A percentile compares a stretch with the other conserved stretches of the same genome.
Evolutionary conservation across 78 protist species (phyloP).

Genomic region (Dictyostelium firmibasis): DNA sequence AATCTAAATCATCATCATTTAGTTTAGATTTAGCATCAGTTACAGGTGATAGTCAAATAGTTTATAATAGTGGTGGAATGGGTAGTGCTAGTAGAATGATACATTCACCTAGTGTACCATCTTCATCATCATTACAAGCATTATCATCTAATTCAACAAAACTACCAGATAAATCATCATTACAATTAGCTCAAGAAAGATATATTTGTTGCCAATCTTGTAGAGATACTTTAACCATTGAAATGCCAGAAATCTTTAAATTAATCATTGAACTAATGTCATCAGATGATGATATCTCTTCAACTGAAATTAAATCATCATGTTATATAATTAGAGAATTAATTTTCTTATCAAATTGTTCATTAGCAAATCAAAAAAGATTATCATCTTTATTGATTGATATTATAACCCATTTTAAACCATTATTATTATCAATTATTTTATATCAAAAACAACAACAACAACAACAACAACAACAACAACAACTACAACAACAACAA

Average conservation of each 20-base stretch:
- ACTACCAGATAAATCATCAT: conserved; percentile 41
- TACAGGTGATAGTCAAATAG: not conserved
- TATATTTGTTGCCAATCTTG: conserved; percentile 49
- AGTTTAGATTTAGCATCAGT: conserved; percentile 34
- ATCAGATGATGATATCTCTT: conserved; percentile 29
- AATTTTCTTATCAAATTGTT: conserved; percentile 34
- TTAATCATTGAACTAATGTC: conserved; percentile 61
- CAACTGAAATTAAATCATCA: conserved; percentile 43
- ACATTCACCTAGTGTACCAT: not conserved
- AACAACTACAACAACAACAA: not conserved
- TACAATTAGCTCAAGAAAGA: conserved; percentile 54
- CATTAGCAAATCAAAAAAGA: conserved; percentile 37
- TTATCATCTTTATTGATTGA: conserved; percentile 35
- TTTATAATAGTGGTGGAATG: not conserved
- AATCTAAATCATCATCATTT: not conserved
- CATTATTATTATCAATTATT: conserved; percentile 13
- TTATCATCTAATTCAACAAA: not conserved
- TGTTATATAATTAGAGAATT: conserved; percentile 59
- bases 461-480: not conserved
- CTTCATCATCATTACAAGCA: not conserved
- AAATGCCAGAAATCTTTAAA: conserved; percentile 79
- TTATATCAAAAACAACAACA: too few relatives aligned
- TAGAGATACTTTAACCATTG: conserved; percentile 62
- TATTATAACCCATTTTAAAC: conserved; percentile 47
- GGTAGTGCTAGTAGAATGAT: not conserved